Evolutionary conservation across 176 grass and related monocot genomes (phyloP), one percentile per base, ranked within the genome.

Genomic region (Triticum dicoccoides): DNA sequence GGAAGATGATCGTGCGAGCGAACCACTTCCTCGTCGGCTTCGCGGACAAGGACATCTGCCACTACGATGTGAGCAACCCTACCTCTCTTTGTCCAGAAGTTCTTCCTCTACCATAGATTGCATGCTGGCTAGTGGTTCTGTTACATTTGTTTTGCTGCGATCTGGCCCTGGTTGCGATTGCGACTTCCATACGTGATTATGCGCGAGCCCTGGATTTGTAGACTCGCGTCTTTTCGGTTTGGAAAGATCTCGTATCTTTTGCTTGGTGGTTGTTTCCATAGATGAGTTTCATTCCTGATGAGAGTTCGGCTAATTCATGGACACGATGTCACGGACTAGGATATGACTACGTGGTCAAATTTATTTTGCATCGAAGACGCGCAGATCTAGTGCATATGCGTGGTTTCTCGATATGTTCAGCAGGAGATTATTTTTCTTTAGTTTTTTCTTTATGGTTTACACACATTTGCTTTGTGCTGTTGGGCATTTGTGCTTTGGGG

Each of bases 11-110:
- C 3, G 84, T 95, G 0, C 75, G 64, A 12, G 95, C 95, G 1
- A 97, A 97, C 73, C 95, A 97, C 39, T 97, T 95, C 78, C 79
- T 85, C 5, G 95, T 84, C 0, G 2, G 61, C 6, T 21, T 95
- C 2, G 69, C 84, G 17, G 74, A 86, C 25, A 79, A 84, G 30
- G 91, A 87, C 69, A 45, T 93, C 18, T 92, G 52, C 70, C 95
- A 91, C n/a, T 97, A 97, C 41, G 87, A 97, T 29, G 95, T 97
- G 76, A 94, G 88, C 56, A 13, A 25, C 29, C 23, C 33, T 61
- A 18, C 10, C 5, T 7, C 47, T 34, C 10, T 20, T 47, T 9
- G 59, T 74, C 35, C 27, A 24, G 27, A 11, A 65, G 6, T 18
- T 41, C 24, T 39, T 61, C 23, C 35, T 42, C 32, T 42, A n/a